phyloP scores from a whole-genome alignment of 495 filamentous ascomycete species.

The Penicillium pancosmium region DNA sequence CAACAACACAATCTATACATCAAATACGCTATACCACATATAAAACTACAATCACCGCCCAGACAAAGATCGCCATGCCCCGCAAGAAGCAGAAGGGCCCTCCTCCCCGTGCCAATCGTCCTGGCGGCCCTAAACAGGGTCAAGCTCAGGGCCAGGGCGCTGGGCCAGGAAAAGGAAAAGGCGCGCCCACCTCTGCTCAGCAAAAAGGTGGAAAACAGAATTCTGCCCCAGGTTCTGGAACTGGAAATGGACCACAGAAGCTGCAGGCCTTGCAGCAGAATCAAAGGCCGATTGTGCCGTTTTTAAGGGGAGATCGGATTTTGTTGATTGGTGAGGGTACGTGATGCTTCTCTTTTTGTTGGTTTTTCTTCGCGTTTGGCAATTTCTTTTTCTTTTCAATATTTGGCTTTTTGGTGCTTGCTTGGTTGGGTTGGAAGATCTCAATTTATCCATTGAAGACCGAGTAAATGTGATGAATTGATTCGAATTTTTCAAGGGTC shows the following conservation, averaged over 20 bases:
- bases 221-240: not conserved
- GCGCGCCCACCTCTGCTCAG: not conserved
- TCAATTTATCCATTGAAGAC: no score
- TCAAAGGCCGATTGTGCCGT: slow-evolving; percentile 69
- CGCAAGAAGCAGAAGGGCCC: slow-evolving; percentile 29
- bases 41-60: not conserved
- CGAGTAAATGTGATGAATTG: no score
- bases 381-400: no score
- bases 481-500: no score
- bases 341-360: slow-evolving; percentile 1
- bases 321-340: slow-evolving; percentile 85
- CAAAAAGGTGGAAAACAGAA: not conserved
- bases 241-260: slow-evolving; percentile 13
- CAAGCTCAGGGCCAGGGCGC: slow-evolving; percentile 4
- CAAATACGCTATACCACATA: not conserved
- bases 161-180: not conserved
- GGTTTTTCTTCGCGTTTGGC: no score
- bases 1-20: not conserved
- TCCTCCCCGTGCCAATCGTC: slow-evolving; percentile 9
- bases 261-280: slow-evolving; percentile 29
- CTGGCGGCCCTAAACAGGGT: slow-evolving; percentile 13
- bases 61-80: slow-evolving; percentile 13
- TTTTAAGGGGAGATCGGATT: slow-evolving; percentile 67
- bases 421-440: no score
- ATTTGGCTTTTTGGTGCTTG: no score